Percentiles rank a stretch among this genome's conserved stretches.
Conservation (phyloP, 768 basidiomycete species). For the Agrocybe praecox region DNA sequence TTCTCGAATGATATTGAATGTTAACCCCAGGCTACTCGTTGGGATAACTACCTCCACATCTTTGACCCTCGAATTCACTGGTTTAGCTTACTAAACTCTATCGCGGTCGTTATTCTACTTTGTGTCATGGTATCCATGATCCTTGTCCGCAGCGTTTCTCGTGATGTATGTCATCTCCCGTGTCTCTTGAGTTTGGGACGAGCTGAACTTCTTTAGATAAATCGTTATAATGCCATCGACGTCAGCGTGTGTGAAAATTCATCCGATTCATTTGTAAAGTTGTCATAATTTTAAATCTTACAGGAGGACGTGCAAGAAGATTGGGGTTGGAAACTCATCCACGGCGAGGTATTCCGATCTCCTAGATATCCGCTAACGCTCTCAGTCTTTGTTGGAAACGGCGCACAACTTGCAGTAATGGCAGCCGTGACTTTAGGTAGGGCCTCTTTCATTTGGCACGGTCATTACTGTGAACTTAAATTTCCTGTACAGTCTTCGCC, state of each 20-base stretch:
- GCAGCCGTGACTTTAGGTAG: slow-evolving; percentile 81
- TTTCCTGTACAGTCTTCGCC: slow-evolving; percentile 71
- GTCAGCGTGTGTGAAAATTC: slow-evolving; percentile 61
- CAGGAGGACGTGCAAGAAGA: slow-evolving; percentile 97
- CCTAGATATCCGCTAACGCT: slow-evolving; percentile 78
- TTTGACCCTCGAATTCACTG: slow-evolving; percentile 95
- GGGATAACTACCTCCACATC: slow-evolving; percentile 96
- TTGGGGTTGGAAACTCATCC: slow-evolving; percentile 97
- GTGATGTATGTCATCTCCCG: slow-evolving; percentile 63
- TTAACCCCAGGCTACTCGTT: slow-evolving; percentile 76
- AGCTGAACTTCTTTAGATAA: slow-evolving; percentile 54
- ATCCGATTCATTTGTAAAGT: not conserved
- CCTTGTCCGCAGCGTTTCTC: slow-evolving; percentile 79
- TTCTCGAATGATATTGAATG: not conserved
- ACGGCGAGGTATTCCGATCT: slow-evolving; percentile 93
- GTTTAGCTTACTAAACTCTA: slow-evolving; percentile 92
- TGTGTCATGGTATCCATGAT: slow-evolving; percentile 95
- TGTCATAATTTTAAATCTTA: not conserved
- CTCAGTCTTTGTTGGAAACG: slow-evolving; percentile 89
- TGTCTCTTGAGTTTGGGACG: not conserved
- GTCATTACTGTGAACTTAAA: not conserved
- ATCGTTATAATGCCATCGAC: slow-evolving; percentile 94
- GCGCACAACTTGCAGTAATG: slow-evolving; percentile 86
- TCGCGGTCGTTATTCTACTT: slow-evolving; percentile 90
- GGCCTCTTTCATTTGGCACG: slow-evolving; percentile 7